Percentiles rank a stretch among this genome's conserved stretches.
Conservation (phyloP, 1,139 yeast genomes). For the Pichia terricola region DNA sequence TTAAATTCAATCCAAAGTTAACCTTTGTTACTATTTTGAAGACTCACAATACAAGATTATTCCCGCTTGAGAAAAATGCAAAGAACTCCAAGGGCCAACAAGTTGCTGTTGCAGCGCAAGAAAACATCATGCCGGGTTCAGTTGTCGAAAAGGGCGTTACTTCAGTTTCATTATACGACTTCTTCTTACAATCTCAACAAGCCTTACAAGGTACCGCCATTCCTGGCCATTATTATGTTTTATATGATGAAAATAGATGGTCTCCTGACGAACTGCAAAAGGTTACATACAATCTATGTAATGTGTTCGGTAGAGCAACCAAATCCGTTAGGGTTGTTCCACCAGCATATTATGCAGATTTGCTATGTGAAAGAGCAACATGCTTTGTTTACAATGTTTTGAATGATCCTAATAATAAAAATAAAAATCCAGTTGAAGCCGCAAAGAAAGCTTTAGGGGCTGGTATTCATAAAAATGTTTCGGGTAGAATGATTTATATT, state of each 20-base stretch:
- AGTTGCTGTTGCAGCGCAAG: slow-evolving; percentile 18
- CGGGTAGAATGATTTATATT: slow-evolving; percentile 19
- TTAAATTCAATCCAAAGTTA: slow-evolving; percentile 21
- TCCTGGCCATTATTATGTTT: slow-evolving; percentile 26
- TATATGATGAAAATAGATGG: slow-evolving; percentile 24
- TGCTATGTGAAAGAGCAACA: slow-evolving; percentile 25
- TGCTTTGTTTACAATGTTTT: slow-evolving; percentile 15
- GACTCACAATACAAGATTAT: slow-evolving; percentile 25
- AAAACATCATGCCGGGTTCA: slow-evolving; percentile 23
- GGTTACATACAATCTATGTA: slow-evolving; percentile 23
- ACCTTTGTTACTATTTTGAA: slow-evolving; percentile 22
- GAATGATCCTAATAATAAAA: slow-evolving; percentile 1
- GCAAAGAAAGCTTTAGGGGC: slow-evolving; percentile 14
- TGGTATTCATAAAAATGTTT: slow-evolving; percentile 20
- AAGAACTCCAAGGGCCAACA: slow-evolving; percentile 14
- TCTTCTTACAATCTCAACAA: slow-evolving; percentile 25
- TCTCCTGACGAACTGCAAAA: slow-evolving; percentile 22
- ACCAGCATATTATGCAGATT: slow-evolving; percentile 23
- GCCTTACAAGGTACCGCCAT: slow-evolving; percentile 27
- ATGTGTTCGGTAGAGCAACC: slow-evolving; percentile 24
- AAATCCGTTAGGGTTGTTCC: slow-evolving; percentile 26
- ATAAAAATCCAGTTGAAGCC: slow-evolving; percentile 12
- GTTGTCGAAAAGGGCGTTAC: slow-evolving; percentile 24
- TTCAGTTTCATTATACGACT: slow-evolving; percentile 24
- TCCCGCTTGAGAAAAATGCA: slow-evolving; percentile 22